These are phyloP conservation scores for Glebionis coronaria DNA, from an alignment of 129 eudicot species.

Conservation along the genomic window DNA sequence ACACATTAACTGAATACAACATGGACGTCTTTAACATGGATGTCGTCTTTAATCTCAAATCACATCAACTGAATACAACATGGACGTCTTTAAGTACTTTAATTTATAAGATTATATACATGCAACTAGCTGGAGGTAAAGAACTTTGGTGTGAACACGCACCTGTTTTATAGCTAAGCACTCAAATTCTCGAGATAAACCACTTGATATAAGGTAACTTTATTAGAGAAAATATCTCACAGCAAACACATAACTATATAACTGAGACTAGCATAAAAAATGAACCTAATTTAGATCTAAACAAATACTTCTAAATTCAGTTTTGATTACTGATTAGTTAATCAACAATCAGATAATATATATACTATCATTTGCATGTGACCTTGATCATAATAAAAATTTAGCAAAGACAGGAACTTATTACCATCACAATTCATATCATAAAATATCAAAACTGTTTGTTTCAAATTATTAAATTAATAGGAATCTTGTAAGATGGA, in stretches of 20 bases:
- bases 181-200: not conserved
- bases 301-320: not conserved
- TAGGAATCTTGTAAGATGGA: not conserved
- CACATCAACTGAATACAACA: too few relatives aligned
- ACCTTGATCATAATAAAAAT: not conserved
- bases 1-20: too few relatives aligned
- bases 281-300: not conserved
- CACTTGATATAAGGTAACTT: too few relatives aligned
- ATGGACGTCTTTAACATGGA: too few relatives aligned
- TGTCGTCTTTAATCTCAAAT: too few relatives aligned
- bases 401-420: too few relatives aligned
- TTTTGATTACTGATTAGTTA: not conserved
- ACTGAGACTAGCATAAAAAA: not conserved
- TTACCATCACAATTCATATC: too few relatives aligned
- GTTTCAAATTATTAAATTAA: not conserved
- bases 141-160: not conserved
- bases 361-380: not conserved
- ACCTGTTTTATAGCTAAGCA: conserved; percentile 1
- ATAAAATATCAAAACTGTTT: not conserved
- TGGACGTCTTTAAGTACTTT: too few relatives aligned
- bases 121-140: not conserved
- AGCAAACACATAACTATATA: not conserved
- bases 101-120: too few relatives aligned
- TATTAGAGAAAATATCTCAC: too few relatives aligned
- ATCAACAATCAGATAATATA: not conserved